Base-by-base conservation (phyloP, 2,329 filamentous ascomycete genomes). In the Mycosphaerella arachidis region DNA sequence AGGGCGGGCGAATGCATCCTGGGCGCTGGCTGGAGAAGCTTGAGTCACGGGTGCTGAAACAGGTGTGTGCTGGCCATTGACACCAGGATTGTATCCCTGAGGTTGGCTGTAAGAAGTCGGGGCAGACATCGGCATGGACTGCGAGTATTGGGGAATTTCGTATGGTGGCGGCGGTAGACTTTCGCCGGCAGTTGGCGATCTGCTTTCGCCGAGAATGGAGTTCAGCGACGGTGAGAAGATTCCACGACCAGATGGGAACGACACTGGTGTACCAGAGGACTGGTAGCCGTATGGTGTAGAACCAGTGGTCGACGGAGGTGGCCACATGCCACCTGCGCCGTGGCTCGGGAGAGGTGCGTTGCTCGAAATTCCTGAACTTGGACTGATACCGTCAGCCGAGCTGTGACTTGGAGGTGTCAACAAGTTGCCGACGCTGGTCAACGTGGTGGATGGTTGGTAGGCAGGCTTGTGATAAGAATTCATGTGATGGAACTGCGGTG, bases 121-220 rank as follows among this genome's bases (percentile, higher is more conserved):
- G 56, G 83, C 82, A 10, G 82, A 80, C 70, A 86, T 81, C 18
- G 84, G 77, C 65, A 83, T 77, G 53, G 82, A 82, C 55, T 62
- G 63, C 61, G 86, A 81, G 72, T 87, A 91, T 35, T 62, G 80
- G 48, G 86, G 83, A 61, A 88, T 81, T 65, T 86, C 85, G 74
- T 87, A 91, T 6, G 87, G 82, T 61, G 88, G 85, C 57, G 84
- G 80, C 61, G 88, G 83, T 57, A 92, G 78, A 53, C 81, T 81
- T 70, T 91, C 85, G 52, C 78, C 80, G 30, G 80, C 78, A 7
- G 83, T 81, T 9, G 88, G 87, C 54, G 86, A 85, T 66, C 82
- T 81, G 46, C 82, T 78, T 61, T 75, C 76, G 66, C 84, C 80
- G 64, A 79, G 76, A 64, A 81, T 76, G 65, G 80, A 82, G 62